Evolutionary conservation across 805 yeast species (phyloP).

Genomic region (Yamadazyma sp.): DNA sequence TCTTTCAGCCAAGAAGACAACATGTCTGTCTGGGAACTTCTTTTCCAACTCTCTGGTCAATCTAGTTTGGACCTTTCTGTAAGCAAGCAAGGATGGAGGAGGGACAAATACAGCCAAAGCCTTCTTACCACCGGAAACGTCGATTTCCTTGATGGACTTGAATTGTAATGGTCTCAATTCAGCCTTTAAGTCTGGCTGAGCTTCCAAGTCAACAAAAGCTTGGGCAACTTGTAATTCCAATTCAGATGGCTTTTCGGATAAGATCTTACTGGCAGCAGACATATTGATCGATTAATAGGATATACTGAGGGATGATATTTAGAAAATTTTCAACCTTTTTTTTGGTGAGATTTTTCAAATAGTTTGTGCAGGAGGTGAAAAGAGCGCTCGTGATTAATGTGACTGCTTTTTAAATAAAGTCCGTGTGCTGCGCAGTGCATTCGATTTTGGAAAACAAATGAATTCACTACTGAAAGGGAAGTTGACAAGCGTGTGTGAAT

Average conservation of each 20-base stretch:
- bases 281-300: constrained; percentile 40
- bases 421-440: too few species aligned
- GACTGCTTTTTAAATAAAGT: constrained; percentile 19
- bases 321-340: constrained; percentile 16
- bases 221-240: constrained; percentile 99
- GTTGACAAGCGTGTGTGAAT: too few species aligned
- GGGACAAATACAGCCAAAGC: constrained; percentile 98
- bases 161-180: constrained; percentile 98
- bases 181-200: constrained; percentile 94
- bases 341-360: constrained; percentile 5
- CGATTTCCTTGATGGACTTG: constrained; percentile 97
- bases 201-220: constrained; percentile 96
- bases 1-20: constrained; percentile 98
- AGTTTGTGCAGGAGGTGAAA: constrained; percentile 1
- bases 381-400: constrained; percentile 14
- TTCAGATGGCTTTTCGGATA: constrained; percentile 94
- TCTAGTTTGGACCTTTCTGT: constrained; percentile 97
- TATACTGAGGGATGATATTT: constrained; percentile 8
- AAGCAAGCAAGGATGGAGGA: constrained; percentile 85
- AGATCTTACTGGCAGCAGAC: constrained; percentile 97
- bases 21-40: constrained; percentile 99
- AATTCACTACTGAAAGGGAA: too few species aligned
- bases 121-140: constrained; percentile 97
- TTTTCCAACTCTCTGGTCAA: constrained; percentile 99
- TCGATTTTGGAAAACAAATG: too few species aligned